phyloP scores from a whole-genome alignment of 129 eudicot genomes.

The Artemisia argyi region DNA sequence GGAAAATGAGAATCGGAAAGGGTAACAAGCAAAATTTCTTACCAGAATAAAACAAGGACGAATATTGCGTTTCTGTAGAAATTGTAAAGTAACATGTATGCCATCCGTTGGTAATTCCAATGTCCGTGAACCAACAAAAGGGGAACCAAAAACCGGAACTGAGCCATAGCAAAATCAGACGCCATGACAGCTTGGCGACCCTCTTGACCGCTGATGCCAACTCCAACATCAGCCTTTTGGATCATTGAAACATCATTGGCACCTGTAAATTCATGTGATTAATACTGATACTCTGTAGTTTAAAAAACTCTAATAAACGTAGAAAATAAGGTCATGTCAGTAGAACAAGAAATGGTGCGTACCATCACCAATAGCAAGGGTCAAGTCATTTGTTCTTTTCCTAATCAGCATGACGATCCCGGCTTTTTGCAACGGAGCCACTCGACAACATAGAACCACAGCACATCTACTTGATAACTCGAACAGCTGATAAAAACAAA shows the following conservation, averaged over 20 bases:
- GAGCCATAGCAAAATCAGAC: slow-evolving; percentile 99
- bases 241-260: slow-evolving; percentile 49
- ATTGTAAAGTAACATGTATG: slow-evolving; percentile 90
- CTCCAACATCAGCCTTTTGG: slow-evolving; percentile 45
- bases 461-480: slow-evolving; percentile 72
- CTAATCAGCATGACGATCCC: slow-evolving; percentile 90
- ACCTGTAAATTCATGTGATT: slow-evolving; percentile 19
- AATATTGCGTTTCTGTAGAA: slow-evolving; percentile 89
- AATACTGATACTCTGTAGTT: neutral
- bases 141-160: slow-evolving; percentile 84
- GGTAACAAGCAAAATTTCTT: slow-evolving; percentile 9
- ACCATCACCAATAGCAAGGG: slow-evolving; percentile 71
- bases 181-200: slow-evolving; percentile 43
- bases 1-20: neutral
- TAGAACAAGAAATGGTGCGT: slow-evolving; percentile 8
- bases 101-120: slow-evolving; percentile 96
- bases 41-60: slow-evolving; percentile 89
- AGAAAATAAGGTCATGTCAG: neutral
- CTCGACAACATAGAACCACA: slow-evolving; percentile 92
- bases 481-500: slow-evolving; percentile 54
- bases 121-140: slow-evolving; percentile 94
- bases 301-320: slow-evolving; percentile 4
- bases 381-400: slow-evolving; percentile 72
- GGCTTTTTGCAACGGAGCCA: slow-evolving; percentile 95
- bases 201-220: slow-evolving; percentile 44